These are phyloP conservation scores for Populus hybrid DNA, from an alignment of 441 rosid genomes.

Conservation along the genomic window DNA sequence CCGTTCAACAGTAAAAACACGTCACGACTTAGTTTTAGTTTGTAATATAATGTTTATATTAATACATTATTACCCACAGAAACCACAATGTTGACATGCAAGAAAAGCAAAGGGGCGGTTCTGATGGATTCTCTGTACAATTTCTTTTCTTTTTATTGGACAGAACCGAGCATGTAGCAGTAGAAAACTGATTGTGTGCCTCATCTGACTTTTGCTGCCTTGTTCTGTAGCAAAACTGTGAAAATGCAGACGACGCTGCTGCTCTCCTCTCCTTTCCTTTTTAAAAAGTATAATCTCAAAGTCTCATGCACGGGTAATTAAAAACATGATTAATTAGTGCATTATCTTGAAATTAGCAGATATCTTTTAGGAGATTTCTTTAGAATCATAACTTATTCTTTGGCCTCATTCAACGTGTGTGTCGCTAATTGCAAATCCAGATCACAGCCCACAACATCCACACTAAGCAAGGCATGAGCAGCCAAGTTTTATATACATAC, in stretches of 20 bases:
- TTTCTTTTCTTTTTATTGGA: no score
- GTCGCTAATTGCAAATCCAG: slow-evolving; percentile 28
- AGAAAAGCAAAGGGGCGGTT: no score
- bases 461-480: no score
- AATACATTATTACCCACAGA: no score
- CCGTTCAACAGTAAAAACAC: no score
- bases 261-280: background rate
- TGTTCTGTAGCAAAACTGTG: background rate
- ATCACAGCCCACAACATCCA: slow-evolving; percentile 25
- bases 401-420: slow-evolving; percentile 12
- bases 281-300: background rate
- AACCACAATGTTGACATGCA: no score
- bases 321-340: slow-evolving; percentile 8
- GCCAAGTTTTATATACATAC: no score
- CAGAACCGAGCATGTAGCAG: no score
- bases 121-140: no score
- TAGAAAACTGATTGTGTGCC: slow-evolving; percentile 7
- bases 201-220: slow-evolving; percentile 6
- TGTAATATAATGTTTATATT: no score
- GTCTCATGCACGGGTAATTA: background rate
- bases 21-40: no score
- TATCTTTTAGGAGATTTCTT: background rate
- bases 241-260: background rate
- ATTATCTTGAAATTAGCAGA: background rate
- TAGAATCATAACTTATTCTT: slow-evolving; percentile 2